Conservation (phyloP, 495 filamentous ascomycete species). For the Tuber magnatum region DNA sequence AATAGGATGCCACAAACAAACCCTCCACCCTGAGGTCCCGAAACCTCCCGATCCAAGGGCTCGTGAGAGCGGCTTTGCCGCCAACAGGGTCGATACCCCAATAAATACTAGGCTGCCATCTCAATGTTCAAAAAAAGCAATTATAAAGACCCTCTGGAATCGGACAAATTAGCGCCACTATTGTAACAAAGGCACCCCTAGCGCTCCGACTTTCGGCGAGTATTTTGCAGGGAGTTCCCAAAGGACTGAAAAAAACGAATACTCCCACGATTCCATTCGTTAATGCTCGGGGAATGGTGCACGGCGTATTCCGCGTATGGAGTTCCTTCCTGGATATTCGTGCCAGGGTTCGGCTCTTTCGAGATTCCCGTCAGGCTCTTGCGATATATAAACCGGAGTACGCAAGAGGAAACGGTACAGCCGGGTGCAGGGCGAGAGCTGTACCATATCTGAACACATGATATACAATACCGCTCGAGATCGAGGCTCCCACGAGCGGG, state of each 20-base stretch:
- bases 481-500: not conserved
- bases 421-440: not conserved
- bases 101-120: not conserved
- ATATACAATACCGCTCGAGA: not conserved
- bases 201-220: slow-evolving; percentile 1
- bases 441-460: not conserved
- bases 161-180: not conserved
- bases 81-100: not conserved
- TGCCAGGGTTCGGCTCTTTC: not conserved
- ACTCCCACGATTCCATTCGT: not conserved
- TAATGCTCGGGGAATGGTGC: not conserved
- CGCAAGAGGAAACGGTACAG: not conserved
- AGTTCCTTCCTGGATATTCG: not conserved
- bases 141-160: not conserved
- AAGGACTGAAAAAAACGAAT: not conserved
- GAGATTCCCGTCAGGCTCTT: not conserved
- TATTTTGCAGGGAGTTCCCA: not conserved
- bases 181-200: not conserved
- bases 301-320: not conserved
- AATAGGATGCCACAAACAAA: not conserved
- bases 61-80: not conserved
- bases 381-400: not conserved
- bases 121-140: not conserved
- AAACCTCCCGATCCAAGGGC: not conserved
- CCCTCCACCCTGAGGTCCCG: not conserved